Evolutionary conservation across 306 rosid species (phyloP).

Genomic region (Rosa lucieae): DNA sequence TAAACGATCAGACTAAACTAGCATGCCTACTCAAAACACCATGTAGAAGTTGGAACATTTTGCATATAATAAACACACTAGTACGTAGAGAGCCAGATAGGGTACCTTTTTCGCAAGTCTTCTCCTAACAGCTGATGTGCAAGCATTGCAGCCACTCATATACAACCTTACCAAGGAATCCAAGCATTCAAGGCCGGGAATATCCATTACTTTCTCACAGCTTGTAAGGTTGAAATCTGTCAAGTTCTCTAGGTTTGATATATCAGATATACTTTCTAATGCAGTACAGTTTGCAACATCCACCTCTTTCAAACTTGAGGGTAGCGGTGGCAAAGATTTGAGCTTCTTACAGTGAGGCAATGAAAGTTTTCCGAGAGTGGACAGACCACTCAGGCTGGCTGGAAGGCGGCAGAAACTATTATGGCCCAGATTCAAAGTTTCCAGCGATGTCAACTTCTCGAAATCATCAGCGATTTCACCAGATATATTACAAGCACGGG

Average conservation of each 20-base stretch:
- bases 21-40: not conserved
- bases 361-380: slow-evolving; percentile 35
- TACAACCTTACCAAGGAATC: slow-evolving; percentile 52
- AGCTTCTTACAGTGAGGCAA: slow-evolving; percentile 44
- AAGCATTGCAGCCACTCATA: slow-evolving; percentile 49
- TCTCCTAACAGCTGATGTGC: slow-evolving; percentile 36
- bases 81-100: not conserved
- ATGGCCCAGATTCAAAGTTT: slow-evolving; percentile 40
- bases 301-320: slow-evolving; percentile 52
- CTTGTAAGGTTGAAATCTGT: slow-evolving; percentile 50
- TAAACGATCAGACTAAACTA: not conserved
- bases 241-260: slow-evolving; percentile 49
- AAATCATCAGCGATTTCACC: slow-evolving; percentile 61
- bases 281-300: slow-evolving; percentile 45
- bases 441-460: slow-evolving; percentile 43
- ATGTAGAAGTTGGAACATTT: not conserved
- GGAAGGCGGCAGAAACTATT: slow-evolving; percentile 60
- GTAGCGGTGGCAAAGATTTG: slow-evolving; percentile 59
- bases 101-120: slow-evolving; percentile 57
- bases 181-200: slow-evolving; percentile 68
- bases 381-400: slow-evolving; percentile 53
- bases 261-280: slow-evolving; percentile 43
- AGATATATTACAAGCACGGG: slow-evolving; percentile 44
- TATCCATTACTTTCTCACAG: slow-evolving; percentile 50
- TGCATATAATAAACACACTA: not conserved